Evolutionary conservation across 345 rosid genomes (phyloP), one percentile per base, ranked within the genome.

Genomic region (Gossypium australe): DNA sequence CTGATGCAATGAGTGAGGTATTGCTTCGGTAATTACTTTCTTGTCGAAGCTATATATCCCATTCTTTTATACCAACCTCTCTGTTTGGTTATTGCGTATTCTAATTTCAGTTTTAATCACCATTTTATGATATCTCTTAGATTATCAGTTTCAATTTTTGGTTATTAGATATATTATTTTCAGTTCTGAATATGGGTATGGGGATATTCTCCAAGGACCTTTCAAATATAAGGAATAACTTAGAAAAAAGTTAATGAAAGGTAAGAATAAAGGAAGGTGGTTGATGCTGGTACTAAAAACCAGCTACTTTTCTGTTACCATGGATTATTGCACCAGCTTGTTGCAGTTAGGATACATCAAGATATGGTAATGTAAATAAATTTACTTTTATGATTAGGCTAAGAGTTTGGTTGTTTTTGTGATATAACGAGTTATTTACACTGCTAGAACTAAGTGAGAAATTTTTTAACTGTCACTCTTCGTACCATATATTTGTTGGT

Each of bases 1-100:
- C 86, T 38, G 98, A 94, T 87, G 97, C 98, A 77, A 90, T 90
- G 92, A 94, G 97, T 78, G 98, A 94, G 98, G 98, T 94, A 83
- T 67, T 75, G 51, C 67, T 70, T n/a, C 3, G 12, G 76, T 22
- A 22, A 27, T 48, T 24, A 20, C n/a, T 80, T 71, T 75, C 48
- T 29, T 38, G 17, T 13, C 9, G 16, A 69, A 58, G 45, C 56
- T 52, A 7, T 2, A 14, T 52, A 13, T 52, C 56, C 56, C 56
- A 51, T 51, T 52, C 56, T 52, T 52, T 20, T 16, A 52, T 18
- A 52, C 18, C 18, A 52, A 16, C 56, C 70, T 62, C 45, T 44
- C 17, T 45, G 18, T 18, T 64, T 66, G 13, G 53, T 45, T 34
- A 63, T 34, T 63, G 2, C 48, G n/a, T 63, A 17, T 63, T 16